Percentiles rank a stretch among this genome's conserved stretches.
These are phyloP conservation scores for Biscutella auriculata DNA, from an alignment of 441 rosid genomes.

Conservation along the genomic window DNA sequence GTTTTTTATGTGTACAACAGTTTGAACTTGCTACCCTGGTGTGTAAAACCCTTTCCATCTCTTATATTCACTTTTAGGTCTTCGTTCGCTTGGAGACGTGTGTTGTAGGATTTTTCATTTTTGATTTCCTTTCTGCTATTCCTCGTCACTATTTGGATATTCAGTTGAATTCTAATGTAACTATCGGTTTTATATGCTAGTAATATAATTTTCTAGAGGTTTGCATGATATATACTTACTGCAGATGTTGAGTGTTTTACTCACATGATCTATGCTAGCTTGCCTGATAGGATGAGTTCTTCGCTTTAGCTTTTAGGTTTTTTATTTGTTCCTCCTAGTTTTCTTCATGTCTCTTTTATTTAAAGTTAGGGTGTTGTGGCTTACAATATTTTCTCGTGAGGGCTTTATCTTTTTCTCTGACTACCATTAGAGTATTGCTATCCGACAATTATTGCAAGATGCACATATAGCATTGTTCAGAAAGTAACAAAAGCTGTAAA, in stretches of 20 bases:
- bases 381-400: not conserved
- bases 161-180: not conserved
- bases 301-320: not conserved
- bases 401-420: not conserved
- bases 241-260: constrained; percentile 6
- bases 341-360: not conserved
- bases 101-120: not conserved
- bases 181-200: not conserved
- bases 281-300: not conserved
- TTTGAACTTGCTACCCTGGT: constrained; percentile 2
- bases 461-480: not conserved
- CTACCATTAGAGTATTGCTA: not conserved
- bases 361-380: not conserved
- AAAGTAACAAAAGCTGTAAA: constrained; percentile 1
- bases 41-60: not conserved
- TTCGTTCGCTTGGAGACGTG: not conserved
- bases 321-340: not conserved
- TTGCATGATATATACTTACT: not conserved
- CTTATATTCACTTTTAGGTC: not conserved
- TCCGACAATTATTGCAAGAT: not conserved
- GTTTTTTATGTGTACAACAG: not conserved
- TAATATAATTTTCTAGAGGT: not conserved
- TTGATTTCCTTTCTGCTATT: not conserved
- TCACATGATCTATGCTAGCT: constrained; percentile 10
- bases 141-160: not conserved